Evolutionary conservation across 331 rosid species (phyloP).

Genomic region (Quercus phellos): DNA sequence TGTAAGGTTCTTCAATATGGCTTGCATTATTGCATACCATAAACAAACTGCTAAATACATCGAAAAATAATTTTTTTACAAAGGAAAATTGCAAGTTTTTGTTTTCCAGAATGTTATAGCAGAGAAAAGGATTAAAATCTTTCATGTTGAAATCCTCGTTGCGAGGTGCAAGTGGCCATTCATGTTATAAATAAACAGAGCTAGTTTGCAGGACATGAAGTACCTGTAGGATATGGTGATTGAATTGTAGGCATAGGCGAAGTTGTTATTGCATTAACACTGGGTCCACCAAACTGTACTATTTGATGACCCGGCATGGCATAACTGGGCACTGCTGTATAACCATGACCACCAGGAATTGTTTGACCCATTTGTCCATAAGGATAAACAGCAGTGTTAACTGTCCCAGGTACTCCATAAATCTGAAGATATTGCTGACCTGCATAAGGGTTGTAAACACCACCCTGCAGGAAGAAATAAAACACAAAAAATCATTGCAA

Average conservation of each 20-base stretch:
- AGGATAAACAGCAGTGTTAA: constrained; percentile 59
- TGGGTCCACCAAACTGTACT: constrained; percentile 71
- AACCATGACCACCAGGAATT: constrained; percentile 70
- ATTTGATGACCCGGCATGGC: constrained; percentile 77
- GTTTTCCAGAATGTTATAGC: background rate
- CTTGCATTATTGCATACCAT: background rate
- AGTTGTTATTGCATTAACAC: constrained; percentile 68
- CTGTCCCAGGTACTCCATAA: constrained; percentile 81
- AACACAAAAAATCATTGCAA: constrained; percentile 14
- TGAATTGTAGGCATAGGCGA: constrained; percentile 76
- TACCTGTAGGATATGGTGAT: constrained; percentile 80
- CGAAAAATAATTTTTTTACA: background rate
- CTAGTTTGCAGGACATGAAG: background rate
- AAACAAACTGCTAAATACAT: background rate
- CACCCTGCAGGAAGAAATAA: constrained; percentile 39
- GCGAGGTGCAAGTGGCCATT: background rate
- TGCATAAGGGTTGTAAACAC: constrained; percentile 59
- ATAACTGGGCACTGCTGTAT: constrained; percentile 69
- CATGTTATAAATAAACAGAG: background rate
- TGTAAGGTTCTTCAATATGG: background rate
- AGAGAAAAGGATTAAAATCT: background rate
- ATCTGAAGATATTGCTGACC: constrained; percentile 88
- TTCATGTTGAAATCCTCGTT: background rate
- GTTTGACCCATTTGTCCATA: constrained; percentile 84
- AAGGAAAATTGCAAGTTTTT: background rate